These are phyloP conservation scores for Galerina marginata DNA, from an alignment of 768 basidiomycete species.

Conservation along the genomic window DNA sequence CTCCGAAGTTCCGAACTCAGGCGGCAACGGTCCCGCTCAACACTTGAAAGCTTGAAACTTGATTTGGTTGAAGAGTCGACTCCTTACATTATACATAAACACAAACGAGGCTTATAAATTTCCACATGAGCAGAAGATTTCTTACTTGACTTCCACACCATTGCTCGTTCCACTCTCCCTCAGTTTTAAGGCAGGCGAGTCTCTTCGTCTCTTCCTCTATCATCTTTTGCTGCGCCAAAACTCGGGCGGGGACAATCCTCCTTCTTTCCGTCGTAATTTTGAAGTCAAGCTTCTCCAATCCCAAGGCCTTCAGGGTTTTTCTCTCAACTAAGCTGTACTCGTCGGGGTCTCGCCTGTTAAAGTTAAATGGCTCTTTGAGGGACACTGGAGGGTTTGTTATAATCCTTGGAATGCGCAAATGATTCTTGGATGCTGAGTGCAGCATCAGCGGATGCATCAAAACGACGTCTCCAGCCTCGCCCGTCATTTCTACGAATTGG, in stretches of 20 bases:
- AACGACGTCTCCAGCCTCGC: conserved; percentile 66
- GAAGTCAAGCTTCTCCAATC: conserved; percentile 51
- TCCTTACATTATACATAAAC: no score
- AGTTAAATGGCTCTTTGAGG: conserved; percentile 59
- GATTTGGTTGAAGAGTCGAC: no score
- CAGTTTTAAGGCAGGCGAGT: conserved; percentile 28
- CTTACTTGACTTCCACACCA: conserved; percentile 6
- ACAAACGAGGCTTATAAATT: no score
- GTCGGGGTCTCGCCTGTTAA: conserved; percentile 45
- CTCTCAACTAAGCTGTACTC: conserved; percentile 64
- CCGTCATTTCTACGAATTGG: conserved; percentile 60
- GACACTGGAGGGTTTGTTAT: conserved; percentile 72
- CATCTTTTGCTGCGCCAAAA: conserved; percentile 51
- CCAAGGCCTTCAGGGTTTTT: conserved; percentile 61
- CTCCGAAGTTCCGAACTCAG: no score
- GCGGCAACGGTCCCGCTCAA: no score
- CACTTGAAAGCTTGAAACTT: no score
- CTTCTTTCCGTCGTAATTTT: conserved; percentile 52
- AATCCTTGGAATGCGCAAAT: conserved; percentile 57
- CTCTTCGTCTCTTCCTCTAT: conserved; percentile 52
- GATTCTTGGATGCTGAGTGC: conserved; percentile 67
- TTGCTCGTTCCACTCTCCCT: background rate
- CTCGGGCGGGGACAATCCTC: conserved; percentile 51
- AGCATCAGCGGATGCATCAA: conserved; percentile 69
- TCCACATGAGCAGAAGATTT: background rate